Conservation (phyloP, 2,329 filamentous ascomycete species). For the Colletotrichum sp. region DNA sequence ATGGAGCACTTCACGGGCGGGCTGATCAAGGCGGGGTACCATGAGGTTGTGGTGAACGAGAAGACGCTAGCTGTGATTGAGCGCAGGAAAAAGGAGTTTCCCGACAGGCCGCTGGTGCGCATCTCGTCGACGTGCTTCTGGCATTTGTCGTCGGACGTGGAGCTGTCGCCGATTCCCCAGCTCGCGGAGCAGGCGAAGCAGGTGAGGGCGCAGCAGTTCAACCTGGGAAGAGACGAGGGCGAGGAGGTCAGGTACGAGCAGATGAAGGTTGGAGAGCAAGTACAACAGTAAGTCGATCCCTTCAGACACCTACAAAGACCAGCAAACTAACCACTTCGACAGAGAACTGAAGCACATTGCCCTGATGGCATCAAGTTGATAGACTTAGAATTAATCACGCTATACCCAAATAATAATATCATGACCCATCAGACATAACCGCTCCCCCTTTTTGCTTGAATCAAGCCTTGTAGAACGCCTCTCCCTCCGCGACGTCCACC, state of each 20-base stretch:
- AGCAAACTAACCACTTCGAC: background rate
- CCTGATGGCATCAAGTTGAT: conserved; percentile 43
- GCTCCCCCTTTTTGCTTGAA: background rate
- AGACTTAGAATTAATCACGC: background rate
- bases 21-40: conserved; percentile 65
- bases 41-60: conserved; percentile 65
- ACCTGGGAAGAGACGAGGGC: conserved; percentile 59
- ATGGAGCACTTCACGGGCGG: conserved; percentile 66
- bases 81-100: conserved; percentile 41
- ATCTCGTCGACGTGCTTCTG: conserved; percentile 68
- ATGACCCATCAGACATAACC: background rate
- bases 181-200: conserved; percentile 48
- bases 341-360: conserved; percentile 60
- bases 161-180: conserved; percentile 55
- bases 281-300: conserved; percentile 51
- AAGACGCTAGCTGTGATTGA: conserved; percentile 53
- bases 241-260: conserved; percentile 49
- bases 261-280: conserved; percentile 65
- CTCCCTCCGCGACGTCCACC: conserved; percentile 58
- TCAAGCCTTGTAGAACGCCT: conserved; percentile 37
- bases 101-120: conserved; percentile 56
- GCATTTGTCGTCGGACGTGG: conserved; percentile 62
- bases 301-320: background rate
- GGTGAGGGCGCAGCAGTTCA: conserved; percentile 51
- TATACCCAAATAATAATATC: conserved; percentile 2